Evolutionary conservation across 768 basidiomycete species (phyloP), one percentile per base, ranked within the genome.

Genomic region (Boletus coccyginus): DNA sequence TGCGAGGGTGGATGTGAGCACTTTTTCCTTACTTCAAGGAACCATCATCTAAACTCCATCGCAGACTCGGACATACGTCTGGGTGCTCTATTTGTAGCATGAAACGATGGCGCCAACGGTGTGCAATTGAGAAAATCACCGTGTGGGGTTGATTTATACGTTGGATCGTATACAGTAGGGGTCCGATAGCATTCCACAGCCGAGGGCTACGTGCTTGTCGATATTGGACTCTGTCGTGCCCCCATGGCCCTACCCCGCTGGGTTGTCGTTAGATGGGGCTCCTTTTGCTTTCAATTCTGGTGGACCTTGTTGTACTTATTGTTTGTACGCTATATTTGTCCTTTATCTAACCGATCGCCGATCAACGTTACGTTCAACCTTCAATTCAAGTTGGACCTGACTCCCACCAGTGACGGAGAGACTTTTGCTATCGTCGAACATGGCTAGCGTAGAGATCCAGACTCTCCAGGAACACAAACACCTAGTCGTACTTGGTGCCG

Each of bases 11-110:
- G 70, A 49, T 69, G 76, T 77, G 36, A 27, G 73, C 63, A 41
- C 17, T 14, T 29, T 21, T 13, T 42, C 39, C 8, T 8, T 27
- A 17, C 39, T 45, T 39, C 2, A 19, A 10, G 9, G 12, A 45
- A 43, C 17, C 17, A 19, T 10, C 35, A 24, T 32, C 33, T 42
- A 39, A 52, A 49, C 11, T 12, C 24, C 31, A 7, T 33, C 42
- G n/a, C 47, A 77, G 77, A 71, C 21, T 21, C 21, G 21, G 21
- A 21, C 21, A 74, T 73, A 17, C 72, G 73, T n/a, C 55, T 77
- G 19, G 77, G 77, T 19, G 75, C 74, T 10, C 56, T 78, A 19
- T 77, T 78, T 50, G 74, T 78, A 35, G 74, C 71, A 39, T 71
- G 64, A 39, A 67, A 62, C 36, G 57, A 60, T n/a, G 71, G 67